Base-by-base conservation (phyloP, 2,329 filamentous ascomycete genomes). In the Diaporthe sp. region DNA sequence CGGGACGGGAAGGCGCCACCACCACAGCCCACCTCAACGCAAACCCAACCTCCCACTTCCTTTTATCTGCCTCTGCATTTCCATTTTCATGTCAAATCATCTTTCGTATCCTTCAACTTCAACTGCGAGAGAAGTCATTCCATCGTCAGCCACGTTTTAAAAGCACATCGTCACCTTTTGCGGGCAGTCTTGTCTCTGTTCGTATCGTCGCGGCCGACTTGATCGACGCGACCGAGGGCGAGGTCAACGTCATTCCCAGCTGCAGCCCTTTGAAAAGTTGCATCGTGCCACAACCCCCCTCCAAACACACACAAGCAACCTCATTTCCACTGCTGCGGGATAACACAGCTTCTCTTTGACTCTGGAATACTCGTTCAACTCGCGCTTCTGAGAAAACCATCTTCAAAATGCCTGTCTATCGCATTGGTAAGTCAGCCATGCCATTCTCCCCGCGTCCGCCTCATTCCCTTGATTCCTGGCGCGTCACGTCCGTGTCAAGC, bases 371-470 rank as follows among this genome's bases (percentile, higher is more conserved):
- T 15, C 42, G 10, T 44, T 17, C 9, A 39, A 44, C 2, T 37
- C 17, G 34, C 31, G 9, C 17, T 46, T 51, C 31, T 42, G 3
- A 57, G 10, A 15, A 10, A 9, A 51, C 22, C 19, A 51, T 15
- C 67, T 22, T 74, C 78, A 82, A 79, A 17, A 88, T 89, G 87
- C 83, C 85, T 77, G 80, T 84, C 73, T 88, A 88, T 78, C 85
- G 87, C 75, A 82, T 89, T 76, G 87, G 87, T 88, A 82, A 79
- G 86, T 82, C 42, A 67, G 46, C 69, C 25, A 17, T 19, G 17
- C 42, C 71, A 19, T 55, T 22, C 44, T 65, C 25, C 71, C 39
- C 34, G 37, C 46, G 28, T 49, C 22, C 6, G 9, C 28, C 46
- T 28, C 42, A 17, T 42, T 19, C 31, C 37, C 72, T 44, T 31